Evolutionary conservation across 1,284 basidiomycete genomes (phyloP).

Genomic region (Rugosomyces carneus): DNA sequence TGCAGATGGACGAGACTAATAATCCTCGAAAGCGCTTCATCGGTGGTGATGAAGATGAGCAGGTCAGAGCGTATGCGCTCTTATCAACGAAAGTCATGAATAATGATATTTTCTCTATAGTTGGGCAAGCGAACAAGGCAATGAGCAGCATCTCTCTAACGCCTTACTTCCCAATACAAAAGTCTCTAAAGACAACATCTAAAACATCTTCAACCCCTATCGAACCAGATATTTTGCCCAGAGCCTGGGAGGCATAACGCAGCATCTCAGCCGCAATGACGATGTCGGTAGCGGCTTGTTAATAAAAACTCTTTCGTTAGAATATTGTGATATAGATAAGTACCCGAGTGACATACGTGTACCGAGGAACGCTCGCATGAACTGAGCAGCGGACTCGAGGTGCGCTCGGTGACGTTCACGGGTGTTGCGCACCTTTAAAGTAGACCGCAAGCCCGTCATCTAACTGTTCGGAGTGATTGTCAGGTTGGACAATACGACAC

Average conservation of each 20-base stretch:
- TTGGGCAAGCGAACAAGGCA: conserved; percentile 22
- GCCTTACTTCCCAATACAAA: conserved; percentile 77
- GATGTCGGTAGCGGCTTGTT: conserved; percentile 47
- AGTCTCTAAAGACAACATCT: conserved; percentile 76
- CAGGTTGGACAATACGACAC: conserved; percentile 64
- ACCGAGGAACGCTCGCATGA: conserved; percentile 62
- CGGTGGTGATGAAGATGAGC: conserved; percentile 22
- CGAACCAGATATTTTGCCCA: conserved; percentile 75
- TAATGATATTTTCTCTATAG: conserved; percentile 14
- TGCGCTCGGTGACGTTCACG: conserved; percentile 75
- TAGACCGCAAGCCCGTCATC: conserved; percentile 80
- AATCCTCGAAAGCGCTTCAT: conserved; percentile 25
- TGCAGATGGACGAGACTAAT: conserved; percentile 29
- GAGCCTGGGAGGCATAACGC: conserved; percentile 72
- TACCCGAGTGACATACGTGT: conserved; percentile 38
- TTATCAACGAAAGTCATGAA: neutral
- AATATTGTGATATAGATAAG: conserved; percentile 3
- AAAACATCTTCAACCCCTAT: conserved; percentile 76
- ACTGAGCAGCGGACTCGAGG: conserved; percentile 58
- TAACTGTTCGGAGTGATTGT: conserved; percentile 50
- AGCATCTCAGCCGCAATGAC: conserved; percentile 82
- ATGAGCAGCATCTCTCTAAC: too few species aligned
- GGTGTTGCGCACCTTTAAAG: conserved; percentile 63
- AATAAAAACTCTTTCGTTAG: conserved; percentile 1
- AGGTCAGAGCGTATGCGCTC: conserved; percentile 18